These are phyloP conservation scores for Zarea fungicola DNA, from an alignment of 2,329 filamentous ascomycete species.

Conservation along the genomic window DNA sequence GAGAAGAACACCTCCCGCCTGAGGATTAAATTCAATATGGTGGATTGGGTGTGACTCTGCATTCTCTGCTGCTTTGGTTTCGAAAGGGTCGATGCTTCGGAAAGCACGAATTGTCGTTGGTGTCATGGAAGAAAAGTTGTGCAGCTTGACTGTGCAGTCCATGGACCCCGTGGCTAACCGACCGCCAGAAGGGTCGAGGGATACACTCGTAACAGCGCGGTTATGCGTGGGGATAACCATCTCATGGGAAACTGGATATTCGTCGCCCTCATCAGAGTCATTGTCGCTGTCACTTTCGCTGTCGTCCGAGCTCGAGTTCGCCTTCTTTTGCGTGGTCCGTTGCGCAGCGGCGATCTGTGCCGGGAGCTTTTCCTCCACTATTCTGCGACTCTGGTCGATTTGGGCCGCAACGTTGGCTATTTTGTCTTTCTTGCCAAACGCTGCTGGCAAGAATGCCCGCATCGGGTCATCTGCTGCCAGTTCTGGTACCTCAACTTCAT, in stretches of 20 bases:
- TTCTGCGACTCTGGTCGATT: constrained; percentile 71
- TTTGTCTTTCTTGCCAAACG: constrained; percentile 78
- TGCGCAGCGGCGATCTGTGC: too few relatives aligned
- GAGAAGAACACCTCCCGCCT: constrained; percentile 73
- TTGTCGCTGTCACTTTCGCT: constrained; percentile 47
- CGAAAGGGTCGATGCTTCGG: constrained; percentile 82
- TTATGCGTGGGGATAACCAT: constrained; percentile 90
- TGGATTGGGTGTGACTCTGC: constrained; percentile 86
- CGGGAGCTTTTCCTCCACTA: constrained; percentile 21
- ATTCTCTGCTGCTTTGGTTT: constrained; percentile 61
- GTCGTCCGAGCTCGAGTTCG: constrained; percentile 41
- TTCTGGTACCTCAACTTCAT: constrained; percentile 49
- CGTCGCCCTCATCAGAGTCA: constrained; percentile 69
- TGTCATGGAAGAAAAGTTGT: constrained; percentile 95
- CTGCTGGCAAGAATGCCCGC: constrained; percentile 70
- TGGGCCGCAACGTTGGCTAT: constrained; percentile 72
- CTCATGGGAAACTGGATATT: constrained; percentile 90
- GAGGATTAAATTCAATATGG: constrained; percentile 78
- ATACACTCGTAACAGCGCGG: constrained; percentile 75
- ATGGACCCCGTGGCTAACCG: constrained; percentile 85
- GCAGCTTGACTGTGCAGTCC: constrained; percentile 86
- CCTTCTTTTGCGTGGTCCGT: constrained; percentile 21
- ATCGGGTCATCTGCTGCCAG: constrained; percentile 62
- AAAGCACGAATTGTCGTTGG: constrained; percentile 92
- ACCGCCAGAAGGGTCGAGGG: constrained; percentile 78